Percentiles rank a stretch among this genome's conserved stretches.
phyloP scores from a whole-genome alignment of 108 stramenopile genomes.

The Stephanodiscus triporus region DNA sequence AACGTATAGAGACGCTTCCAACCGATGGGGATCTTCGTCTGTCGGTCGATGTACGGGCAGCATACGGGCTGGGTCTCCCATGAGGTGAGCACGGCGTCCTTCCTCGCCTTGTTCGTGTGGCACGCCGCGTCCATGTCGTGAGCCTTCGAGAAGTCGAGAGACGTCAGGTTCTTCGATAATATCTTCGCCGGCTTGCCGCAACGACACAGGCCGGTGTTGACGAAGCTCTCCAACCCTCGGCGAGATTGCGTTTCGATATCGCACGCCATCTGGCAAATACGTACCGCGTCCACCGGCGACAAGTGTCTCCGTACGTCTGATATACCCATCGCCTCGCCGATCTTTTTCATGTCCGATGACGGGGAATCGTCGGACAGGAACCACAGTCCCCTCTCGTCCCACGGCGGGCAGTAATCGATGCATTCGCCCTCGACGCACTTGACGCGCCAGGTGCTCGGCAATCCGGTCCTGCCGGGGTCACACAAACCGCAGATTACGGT shows the following conservation, averaged over 20 bases:
- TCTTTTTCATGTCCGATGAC: conserved; percentile 15
- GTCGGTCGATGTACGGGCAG: conserved; percentile 20
- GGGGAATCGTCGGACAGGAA: conserved; percentile 34
- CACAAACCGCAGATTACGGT: conserved; percentile 53
- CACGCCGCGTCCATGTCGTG: conserved; percentile 40
- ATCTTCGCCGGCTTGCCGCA: conserved; percentile 29
- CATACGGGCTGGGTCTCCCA: conserved; percentile 45
- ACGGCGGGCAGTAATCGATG: conserved; percentile 50
- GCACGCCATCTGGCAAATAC: conserved; percentile 43
- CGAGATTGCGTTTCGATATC: not conserved
- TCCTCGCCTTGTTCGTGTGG: conserved; percentile 14
- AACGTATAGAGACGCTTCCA: conserved; percentile 27
- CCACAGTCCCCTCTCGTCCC: conserved; percentile 50
- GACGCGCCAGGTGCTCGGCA: conserved; percentile 46
- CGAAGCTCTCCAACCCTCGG: conserved; percentile 1
- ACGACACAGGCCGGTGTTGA: conserved; percentile 22
- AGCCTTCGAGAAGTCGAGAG: conserved; percentile 28
- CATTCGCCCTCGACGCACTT: conserved; percentile 52
- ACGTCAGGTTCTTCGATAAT: conserved; percentile 17
- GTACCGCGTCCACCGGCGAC: conserved; percentile 36
- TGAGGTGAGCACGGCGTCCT: not conserved
- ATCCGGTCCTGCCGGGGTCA: conserved; percentile 35
- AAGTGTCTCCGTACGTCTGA: conserved; percentile 20
- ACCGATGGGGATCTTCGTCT: not conserved
- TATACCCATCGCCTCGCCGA: not conserved